Evolutionary conservation across 2,329 filamentous ascomycete genomes (phyloP).

Genomic region (Ambrosiella beaveri): DNA sequence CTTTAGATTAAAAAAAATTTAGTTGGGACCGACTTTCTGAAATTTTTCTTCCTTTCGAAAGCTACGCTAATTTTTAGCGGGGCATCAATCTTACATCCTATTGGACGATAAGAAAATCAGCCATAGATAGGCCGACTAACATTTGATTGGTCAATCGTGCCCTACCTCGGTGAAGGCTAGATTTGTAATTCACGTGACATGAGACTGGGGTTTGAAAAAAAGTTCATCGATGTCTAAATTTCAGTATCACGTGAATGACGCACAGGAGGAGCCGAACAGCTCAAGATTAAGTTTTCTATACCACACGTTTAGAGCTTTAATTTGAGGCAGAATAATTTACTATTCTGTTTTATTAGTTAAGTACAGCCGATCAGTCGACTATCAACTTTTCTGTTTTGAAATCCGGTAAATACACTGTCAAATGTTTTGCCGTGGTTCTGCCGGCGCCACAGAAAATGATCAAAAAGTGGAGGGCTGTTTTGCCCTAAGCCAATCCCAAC

Average conservation of each 20-base stretch:
- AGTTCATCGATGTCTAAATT: neutral
- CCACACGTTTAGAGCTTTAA: neutral
- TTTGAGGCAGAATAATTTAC: neutral
- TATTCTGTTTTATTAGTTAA: neutral
- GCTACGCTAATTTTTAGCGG: conserved; percentile 14
- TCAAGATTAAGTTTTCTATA: neutral
- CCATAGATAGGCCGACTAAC: conserved; percentile 6
- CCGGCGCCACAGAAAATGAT: conserved; percentile 6
- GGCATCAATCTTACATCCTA: conserved; percentile 12
- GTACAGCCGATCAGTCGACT: neutral
- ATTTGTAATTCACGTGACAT: conserved; percentile 10
- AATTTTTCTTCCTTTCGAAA: conserved; percentile 14
- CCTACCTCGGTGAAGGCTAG: conserved; percentile 10
- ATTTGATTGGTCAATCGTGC: conserved; percentile 5
- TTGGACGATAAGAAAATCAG: conserved; percentile 13
- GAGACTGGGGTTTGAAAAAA: neutral
- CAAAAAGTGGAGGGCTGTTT: conserved; percentile 8
- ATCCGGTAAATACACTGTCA: neutral
- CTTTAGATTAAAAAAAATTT: conserved; percentile 13
- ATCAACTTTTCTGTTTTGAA: neutral
- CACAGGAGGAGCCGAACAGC: neutral
- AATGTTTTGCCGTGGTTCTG: neutral
- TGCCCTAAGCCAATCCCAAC: conserved; percentile 12
- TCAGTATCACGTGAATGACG: neutral
- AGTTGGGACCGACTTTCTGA: conserved; percentile 12